These are phyloP conservation scores for Globisporangium parvum DNA, from an alignment of 352 stramenopile genomes.

Conservation along the genomic window DNA sequence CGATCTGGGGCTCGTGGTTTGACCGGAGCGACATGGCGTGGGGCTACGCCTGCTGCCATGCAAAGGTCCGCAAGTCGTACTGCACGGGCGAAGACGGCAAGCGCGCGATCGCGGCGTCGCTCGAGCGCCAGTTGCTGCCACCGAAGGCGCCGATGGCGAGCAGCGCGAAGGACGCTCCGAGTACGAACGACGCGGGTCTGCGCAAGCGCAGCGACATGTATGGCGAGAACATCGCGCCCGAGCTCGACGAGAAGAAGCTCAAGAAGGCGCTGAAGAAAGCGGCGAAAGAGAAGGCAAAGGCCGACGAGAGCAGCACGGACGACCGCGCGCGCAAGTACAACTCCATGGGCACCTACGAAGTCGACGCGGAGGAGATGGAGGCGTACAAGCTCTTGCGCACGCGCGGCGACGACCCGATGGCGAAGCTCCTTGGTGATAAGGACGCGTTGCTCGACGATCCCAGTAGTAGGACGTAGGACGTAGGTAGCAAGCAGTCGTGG, in stretches of 20 bases:
- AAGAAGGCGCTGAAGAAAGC: constrained; percentile 80
- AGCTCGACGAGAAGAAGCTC: constrained; percentile 80
- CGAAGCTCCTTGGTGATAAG: constrained; percentile 77
- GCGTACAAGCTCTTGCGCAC: constrained; percentile 91
- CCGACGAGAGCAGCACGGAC: constrained; percentile 47
- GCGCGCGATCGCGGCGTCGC: constrained; percentile 67
- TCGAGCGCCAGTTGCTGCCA: constrained; percentile 50
- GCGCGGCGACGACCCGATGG: constrained; percentile 90
- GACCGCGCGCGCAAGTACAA: constrained; percentile 94
- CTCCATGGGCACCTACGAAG: constrained; percentile 85
- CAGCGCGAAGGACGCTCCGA: constrained; percentile 10
- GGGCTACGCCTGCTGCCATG: constrained; percentile 98
- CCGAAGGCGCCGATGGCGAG: constrained; percentile 8
- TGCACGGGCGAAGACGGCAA: constrained; percentile 93
- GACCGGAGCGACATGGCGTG: constrained; percentile 91
- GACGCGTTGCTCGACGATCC: constrained; percentile 33
- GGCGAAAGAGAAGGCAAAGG: constrained; percentile 26
- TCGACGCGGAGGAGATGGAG: constrained; percentile 96
- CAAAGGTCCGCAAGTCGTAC: constrained; percentile 92
- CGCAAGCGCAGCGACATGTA: constrained; percentile 84
- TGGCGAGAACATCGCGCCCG: constrained; percentile 77
- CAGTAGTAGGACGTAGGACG: not conserved
- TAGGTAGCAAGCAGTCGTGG: too few relatives aligned
- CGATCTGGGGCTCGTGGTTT: constrained; percentile 98
- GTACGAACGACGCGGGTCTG: constrained; percentile 16